Base-by-base conservation (phyloP, 2,329 filamentous ascomycete genomes). In the Neonectria hederae region DNA sequence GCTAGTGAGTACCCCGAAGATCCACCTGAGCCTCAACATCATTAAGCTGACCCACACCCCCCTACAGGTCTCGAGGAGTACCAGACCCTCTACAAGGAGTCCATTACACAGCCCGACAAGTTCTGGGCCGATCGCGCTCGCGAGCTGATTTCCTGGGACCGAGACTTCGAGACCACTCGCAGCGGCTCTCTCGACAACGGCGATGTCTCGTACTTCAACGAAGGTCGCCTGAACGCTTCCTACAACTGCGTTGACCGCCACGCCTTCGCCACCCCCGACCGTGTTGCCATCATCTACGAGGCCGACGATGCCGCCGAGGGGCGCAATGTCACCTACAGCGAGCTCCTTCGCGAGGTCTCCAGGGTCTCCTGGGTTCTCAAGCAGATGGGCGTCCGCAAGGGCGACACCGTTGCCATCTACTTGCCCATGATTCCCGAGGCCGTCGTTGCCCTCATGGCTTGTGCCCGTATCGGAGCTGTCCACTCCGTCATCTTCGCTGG, bases 361-460 rank as follows among this genome's bases (percentile, higher is more conserved):
- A 91, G 89, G 80, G 89, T 93, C 17, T 92, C 96, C 48, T 93
- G 93, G 84, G 91, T 92, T 24, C 87, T 99, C 72, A 97, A 94
- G 86, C 88, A 95, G 83, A 96, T 97, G 89, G 96, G 96, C 68
- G 95, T 99, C 65, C 90, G 91, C 84, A 98, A 97, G 86, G 96
- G 96, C 60, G 96, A 99, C 81, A 97, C 94, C 5, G 94, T 99
- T 62, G 96, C 94, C 68, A 92, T 99, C 71, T 99, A 99, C 84
- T 83, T 99, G 69, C 96, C 96, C 79, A 99, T 99, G 96, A 97
- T 99, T 80, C 96, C 96, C 60, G 95, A 99, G 81, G 96, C 96
- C 7, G 75, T 99, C 63, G 86, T 99, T 75, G 91, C 96, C 58
- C 92, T 99, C 80, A 86, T 99, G 61, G 96, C 96, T 65, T 97